These are phyloP conservation scores for Desmodesmus armatus DNA, from an alignment of 139 green algal species.

Conservation along the genomic window DNA sequence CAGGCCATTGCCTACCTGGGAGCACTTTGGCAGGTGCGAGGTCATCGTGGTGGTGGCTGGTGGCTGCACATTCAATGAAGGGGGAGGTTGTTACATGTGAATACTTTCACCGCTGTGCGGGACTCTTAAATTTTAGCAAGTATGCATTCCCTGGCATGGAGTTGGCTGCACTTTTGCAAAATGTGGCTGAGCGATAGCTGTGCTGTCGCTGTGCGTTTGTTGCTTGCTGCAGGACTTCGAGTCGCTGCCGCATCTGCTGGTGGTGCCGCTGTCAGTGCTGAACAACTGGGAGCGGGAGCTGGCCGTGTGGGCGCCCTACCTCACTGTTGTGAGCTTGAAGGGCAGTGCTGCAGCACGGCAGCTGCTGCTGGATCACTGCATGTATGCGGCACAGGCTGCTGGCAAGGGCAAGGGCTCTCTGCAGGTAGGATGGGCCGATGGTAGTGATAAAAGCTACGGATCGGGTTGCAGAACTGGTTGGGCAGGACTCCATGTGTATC, in stretches of 20 bases:
- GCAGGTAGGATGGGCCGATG: background rate
- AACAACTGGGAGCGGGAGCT: conserved; percentile 89
- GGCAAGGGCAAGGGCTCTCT: background rate
- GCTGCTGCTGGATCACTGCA: conserved; percentile 68
- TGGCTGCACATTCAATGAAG: too few species aligned
- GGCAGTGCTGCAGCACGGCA: conserved; percentile 67
- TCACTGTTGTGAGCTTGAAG: conserved; percentile 75
- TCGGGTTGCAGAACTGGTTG: too few species aligned
- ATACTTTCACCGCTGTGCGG: too few species aligned
- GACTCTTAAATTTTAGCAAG: too few species aligned
- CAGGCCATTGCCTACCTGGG: conserved; percentile 73
- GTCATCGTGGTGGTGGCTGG: too few species aligned
- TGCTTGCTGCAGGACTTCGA: conserved; percentile 48
- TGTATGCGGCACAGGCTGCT: conserved; percentile 48
- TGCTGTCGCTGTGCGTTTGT: background rate
- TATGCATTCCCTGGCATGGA: too few species aligned
- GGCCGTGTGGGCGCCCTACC: conserved; percentile 77
- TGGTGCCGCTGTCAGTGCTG: conserved; percentile 86
- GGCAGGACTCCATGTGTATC: too few species aligned
- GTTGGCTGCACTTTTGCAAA: too few species aligned
- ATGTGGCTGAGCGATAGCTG: background rate
- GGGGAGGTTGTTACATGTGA: too few species aligned
- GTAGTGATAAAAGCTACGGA: too few species aligned
- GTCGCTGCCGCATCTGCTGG: conserved; percentile 77
- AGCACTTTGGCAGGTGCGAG: conserved; percentile 49